Conservation (phyloP, 2,329 filamentous ascomycete genomes). For the Fusarium abutilonis region DNA sequence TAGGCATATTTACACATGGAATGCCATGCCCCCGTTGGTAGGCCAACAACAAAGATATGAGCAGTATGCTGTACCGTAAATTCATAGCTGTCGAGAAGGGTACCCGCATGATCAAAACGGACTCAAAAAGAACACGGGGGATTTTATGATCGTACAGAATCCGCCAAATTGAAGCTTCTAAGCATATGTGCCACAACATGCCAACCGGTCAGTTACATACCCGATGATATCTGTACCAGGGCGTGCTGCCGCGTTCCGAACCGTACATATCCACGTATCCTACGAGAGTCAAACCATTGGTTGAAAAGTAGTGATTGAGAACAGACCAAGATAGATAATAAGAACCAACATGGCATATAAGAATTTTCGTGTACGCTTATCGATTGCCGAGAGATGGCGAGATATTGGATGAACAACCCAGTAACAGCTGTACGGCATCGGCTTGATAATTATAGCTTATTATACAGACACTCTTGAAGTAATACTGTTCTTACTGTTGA, state of each 20-base stretch:
- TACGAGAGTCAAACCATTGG: not conserved
- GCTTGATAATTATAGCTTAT: too few species aligned
- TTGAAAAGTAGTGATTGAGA: not conserved
- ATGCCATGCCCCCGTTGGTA: not conserved
- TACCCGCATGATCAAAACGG: not conserved
- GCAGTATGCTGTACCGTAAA: not conserved
- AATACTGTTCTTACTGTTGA: too few species aligned
- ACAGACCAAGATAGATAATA: not conserved
- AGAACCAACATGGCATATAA: not conserved
- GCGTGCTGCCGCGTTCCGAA: constrained; percentile 15
- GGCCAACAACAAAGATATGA: not conserved
- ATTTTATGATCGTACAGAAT: constrained; percentile 2
- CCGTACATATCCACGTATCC: not conserved
- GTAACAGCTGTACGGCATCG: too few species aligned
- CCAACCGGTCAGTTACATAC: constrained; percentile 19
- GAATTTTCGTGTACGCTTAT: too few species aligned
- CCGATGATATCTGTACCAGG: constrained; percentile 13
- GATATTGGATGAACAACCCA: too few species aligned
- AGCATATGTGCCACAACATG: constrained; percentile 10
- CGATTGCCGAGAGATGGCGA: too few species aligned
- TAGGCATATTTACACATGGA: not conserved
- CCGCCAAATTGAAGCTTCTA: constrained; percentile 1
- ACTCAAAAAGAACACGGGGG: not conserved
- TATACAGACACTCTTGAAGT: too few species aligned
- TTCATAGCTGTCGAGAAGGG: not conserved